Percentiles rank a stretch among this genome's conserved stretches.
Conservation (phyloP, 106 monocot species). For the Dioscorea dumetorum region DNA sequence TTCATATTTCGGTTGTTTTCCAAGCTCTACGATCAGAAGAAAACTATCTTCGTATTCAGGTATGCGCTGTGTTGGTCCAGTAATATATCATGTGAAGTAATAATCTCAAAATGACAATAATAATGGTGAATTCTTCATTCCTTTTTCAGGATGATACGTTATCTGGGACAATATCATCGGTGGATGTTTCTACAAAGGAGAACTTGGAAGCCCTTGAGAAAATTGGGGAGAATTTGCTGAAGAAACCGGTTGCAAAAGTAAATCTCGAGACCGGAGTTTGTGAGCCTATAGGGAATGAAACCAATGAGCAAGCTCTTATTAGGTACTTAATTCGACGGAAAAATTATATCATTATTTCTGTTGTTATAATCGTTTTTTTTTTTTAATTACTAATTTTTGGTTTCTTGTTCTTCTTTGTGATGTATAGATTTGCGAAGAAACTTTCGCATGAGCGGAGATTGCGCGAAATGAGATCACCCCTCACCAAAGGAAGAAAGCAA, state of each 20-base stretch:
- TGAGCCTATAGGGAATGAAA: conserved; percentile 10
- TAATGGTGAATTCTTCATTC: too few species aligned
- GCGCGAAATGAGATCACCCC: conserved; percentile 2
- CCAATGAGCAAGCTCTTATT: conserved; percentile 14
- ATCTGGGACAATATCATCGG: conserved; percentile 10
- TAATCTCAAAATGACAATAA: background rate
- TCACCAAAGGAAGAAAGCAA: background rate
- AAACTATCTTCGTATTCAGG: conserved; percentile 49
- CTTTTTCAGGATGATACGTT: conserved; percentile 16
- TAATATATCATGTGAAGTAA: background rate
- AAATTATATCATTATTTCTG: background rate
- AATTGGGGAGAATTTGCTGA: conserved; percentile 12
- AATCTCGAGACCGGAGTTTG: conserved; percentile 20
- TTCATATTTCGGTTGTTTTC: conserved; percentile 47
- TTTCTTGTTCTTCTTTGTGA: background rate
- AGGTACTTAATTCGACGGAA: background rate
- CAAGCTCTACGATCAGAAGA: conserved; percentile 28
- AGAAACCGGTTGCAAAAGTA: conserved; percentile 18
- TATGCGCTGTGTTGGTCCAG: background rate
- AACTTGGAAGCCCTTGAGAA: conserved; percentile 15
- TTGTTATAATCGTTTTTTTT: background rate
- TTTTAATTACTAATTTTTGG: background rate
- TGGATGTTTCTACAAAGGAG: conserved; percentile 16
- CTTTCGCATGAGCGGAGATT: conserved; percentile 3
- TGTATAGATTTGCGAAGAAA: conserved; percentile 3